Evolutionary conservation across 306 rosid species (phyloP).

Genomic region (Ziziphus jujuba): DNA sequence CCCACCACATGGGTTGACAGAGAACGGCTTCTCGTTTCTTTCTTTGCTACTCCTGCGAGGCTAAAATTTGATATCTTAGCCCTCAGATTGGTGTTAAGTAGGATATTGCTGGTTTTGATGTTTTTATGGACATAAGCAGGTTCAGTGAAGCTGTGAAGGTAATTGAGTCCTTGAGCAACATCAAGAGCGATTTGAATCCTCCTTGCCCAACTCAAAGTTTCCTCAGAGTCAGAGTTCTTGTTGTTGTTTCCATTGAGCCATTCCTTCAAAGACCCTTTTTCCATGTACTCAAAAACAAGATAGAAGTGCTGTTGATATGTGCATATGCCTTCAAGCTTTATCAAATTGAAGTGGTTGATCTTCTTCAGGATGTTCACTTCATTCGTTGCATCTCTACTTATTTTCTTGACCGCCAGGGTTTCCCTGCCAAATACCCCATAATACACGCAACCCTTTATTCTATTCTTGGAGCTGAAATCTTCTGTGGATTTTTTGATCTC

Average conservation of each 20-base stretch:
- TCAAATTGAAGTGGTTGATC: constrained; percentile 68
- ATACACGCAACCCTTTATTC: constrained; percentile 48
- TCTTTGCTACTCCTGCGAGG: constrained; percentile 44
- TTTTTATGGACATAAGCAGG: constrained; percentile 66
- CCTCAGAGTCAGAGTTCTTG: too few species aligned
- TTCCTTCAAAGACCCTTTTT: constrained; percentile 62
- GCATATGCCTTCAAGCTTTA: constrained; percentile 63
- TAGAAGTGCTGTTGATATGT: constrained; percentile 31
- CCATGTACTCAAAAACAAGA: constrained; percentile 70
- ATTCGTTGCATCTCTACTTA: constrained; percentile 38
- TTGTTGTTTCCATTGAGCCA: constrained; percentile 46
- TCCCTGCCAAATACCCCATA: constrained; percentile 37
- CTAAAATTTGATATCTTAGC: constrained; percentile 69
- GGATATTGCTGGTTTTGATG: constrained; percentile 51
- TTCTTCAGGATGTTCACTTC: constrained; percentile 60
- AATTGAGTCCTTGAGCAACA: constrained; percentile 70
- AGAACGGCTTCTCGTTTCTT: not conserved
- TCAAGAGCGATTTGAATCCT: constrained; percentile 79
- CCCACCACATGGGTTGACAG: constrained; percentile 16
- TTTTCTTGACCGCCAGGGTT: constrained; percentile 46
- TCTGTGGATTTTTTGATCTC: constrained; percentile 52
- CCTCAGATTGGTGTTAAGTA: constrained; percentile 45
- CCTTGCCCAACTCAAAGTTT: constrained; percentile 43
- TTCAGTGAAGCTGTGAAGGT: constrained; percentile 76
- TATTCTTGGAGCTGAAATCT: constrained; percentile 47